Percentiles rank a stretch among this genome's conserved stretches.
These are phyloP conservation scores for Trichoderma harzianum DNA, from an alignment of 2,329 filamentous ascomycete genomes.

Conservation along the genomic window DNA sequence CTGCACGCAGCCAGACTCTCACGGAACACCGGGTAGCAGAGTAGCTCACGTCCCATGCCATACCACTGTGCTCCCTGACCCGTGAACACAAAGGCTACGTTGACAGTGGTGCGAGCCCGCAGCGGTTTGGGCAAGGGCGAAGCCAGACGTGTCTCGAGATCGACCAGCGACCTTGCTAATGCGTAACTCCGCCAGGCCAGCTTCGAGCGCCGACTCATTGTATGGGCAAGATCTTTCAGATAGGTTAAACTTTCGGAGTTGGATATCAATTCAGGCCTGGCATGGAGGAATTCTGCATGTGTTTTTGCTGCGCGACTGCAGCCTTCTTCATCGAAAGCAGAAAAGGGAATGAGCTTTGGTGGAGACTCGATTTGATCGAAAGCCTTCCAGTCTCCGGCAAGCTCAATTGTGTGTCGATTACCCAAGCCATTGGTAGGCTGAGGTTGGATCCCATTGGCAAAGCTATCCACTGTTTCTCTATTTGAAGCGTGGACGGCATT, in stretches of 20 bases:
- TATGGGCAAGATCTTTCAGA: background rate
- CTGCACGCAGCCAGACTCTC: background rate
- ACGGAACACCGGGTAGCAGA: background rate
- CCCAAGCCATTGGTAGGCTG: background rate
- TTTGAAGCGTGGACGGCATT: too few relatives aligned
- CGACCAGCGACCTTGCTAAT: background rate
- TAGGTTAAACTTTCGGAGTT: background rate
- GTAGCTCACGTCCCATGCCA: constrained; percentile 21
- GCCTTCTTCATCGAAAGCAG: background rate
- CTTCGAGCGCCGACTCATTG: background rate
- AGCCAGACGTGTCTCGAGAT: background rate
- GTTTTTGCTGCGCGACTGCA: background rate
- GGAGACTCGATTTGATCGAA: background rate
- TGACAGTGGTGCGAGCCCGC: background rate
- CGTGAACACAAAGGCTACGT: constrained; percentile 14
- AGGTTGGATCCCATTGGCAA: background rate
- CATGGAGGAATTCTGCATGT: background rate
- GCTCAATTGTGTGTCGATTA: background rate
- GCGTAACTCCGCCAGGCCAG: background rate
- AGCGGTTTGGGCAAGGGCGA: background rate
- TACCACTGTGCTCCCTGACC: constrained; percentile 23
- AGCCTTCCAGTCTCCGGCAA: background rate
- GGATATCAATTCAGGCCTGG: background rate
- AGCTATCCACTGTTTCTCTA: too few relatives aligned
- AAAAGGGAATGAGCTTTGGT: background rate